Evolutionary conservation across 768 basidiomycete genomes (phyloP), one percentile per base, ranked within the genome.

Genomic region (Boletus reticulatus): DNA sequence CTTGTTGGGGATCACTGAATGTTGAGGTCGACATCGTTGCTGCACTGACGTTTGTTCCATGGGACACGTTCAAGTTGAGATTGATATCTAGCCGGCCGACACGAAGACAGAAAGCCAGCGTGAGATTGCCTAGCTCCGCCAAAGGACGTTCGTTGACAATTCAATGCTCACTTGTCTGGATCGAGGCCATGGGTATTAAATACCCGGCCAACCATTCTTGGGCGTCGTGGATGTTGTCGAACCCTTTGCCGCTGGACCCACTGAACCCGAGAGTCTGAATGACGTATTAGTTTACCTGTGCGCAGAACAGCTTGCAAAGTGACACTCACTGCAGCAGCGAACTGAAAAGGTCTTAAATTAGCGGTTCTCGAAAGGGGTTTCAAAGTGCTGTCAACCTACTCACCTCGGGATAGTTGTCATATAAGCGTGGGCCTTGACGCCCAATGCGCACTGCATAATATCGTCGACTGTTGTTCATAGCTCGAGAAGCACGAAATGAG

Each of bases 361-460:
- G 45, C 20, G 14, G 51, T 22, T 41, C 34, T 17, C 14, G 19
- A 34, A 36, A 32, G 13, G n/a, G 37, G 27, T 27, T 37, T 17
- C 8, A 4, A 12, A n/a, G 41, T 17, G 32, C 4, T 45, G 17
- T 29, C 8, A 42, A 45, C 22, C 43, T 41, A 45, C 73, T 50
- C 53, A 74, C 73, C 52, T 69, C 63, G 10, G 44, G 10, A 48
- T 62, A 66, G 32, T 43, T 65, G 31, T 70, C 62, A 39, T 75
- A 75, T 41, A 74, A 58, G 13, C 62, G 64, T 4, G 73, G 57
- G 45, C 73, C 73, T 22, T 66, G 60, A 11, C 74, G 65, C 29
- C 73, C 73, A 48, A 68, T 64, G 38, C 66, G 71, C 27, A 74
- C 73, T 6, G 74, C 73, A 53, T 74, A 74, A 52, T 70, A 75